Conservation (phyloP, 768 basidiomycete species). For the Rhodotorula babjevae region DNA sequence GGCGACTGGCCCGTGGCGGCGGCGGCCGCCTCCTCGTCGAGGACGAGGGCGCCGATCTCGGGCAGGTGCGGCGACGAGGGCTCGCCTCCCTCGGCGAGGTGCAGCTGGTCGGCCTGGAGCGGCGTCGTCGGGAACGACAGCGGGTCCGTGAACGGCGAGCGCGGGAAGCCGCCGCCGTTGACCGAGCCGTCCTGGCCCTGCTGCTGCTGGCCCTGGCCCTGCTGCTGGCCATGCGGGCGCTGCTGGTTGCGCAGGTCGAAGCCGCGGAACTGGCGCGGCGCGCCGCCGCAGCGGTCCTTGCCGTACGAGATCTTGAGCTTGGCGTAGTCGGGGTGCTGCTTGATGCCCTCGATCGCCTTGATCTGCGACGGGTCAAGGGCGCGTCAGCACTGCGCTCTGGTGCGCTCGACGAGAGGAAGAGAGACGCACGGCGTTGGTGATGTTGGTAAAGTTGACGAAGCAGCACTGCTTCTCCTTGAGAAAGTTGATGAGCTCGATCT, state of each 20-base stretch:
- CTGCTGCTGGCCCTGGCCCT: background rate
- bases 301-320: constrained; percentile 78
- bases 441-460: constrained; percentile 92
- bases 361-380: constrained; percentile 49
- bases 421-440: constrained; percentile 63
- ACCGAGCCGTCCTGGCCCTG: no score
- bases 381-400: no score
- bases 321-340: constrained; percentile 82
- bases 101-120: constrained; percentile 5
- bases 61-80: constrained; percentile 12
- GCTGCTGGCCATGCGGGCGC: background rate
- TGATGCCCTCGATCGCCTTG: constrained; percentile 96
- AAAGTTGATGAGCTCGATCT: constrained; percentile 67
- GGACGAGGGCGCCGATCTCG: constrained; percentile 34
- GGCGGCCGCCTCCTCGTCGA: constrained; percentile 33
- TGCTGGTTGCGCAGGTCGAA: constrained; percentile 35
- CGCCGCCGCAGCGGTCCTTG: constrained; percentile 37
- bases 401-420: background rate
- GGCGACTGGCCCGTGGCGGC: background rate
- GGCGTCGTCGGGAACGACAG: constrained; percentile 24
- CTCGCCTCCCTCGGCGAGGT: background rate
- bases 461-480: constrained; percentile 70
- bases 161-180: constrained; percentile 13
- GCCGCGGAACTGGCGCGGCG: constrained; percentile 34
- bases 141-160: constrained; percentile 18